These are phyloP conservation scores for Aspergillus awamori DNA, from an alignment of 2,329 filamentous ascomycete species.

Conservation along the genomic window DNA sequence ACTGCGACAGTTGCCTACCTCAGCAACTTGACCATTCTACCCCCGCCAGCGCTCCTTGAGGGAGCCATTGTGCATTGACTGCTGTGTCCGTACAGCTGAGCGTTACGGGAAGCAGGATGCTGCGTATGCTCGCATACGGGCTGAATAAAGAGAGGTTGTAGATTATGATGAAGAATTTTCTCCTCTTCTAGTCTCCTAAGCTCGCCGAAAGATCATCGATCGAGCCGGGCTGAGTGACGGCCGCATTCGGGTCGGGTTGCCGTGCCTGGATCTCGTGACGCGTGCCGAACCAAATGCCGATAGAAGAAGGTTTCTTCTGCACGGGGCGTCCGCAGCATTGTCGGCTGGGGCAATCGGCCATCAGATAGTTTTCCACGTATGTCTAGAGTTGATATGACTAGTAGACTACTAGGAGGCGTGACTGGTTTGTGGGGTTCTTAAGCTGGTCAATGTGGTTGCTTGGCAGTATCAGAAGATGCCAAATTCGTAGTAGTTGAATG, in stretches of 20 bases:
- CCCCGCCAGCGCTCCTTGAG: background rate
- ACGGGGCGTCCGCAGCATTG: background rate
- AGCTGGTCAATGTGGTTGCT: too few relatives aligned
- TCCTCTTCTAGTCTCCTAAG: background rate
- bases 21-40: constrained; percentile 3
- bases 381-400: too few relatives aligned
- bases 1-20: constrained; percentile 15
- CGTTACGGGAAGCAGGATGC: background rate
- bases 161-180: background rate
- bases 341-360: background rate
- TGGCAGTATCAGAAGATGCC: too few relatives aligned
- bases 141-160: background rate
- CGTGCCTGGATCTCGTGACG: constrained; percentile 18
- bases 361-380: too few relatives aligned
- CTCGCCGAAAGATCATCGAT: constrained; percentile 5
- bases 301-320: constrained; percentile 4
- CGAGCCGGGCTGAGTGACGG: constrained; percentile 5
- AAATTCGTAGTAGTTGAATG: background rate
- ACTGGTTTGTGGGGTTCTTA: too few relatives aligned
- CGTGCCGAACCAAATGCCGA: constrained; percentile 33
- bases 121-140: background rate
- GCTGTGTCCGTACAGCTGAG: background rate
- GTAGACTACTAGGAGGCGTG: too few relatives aligned
- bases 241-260: constrained; percentile 29
- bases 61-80: constrained; percentile 16